A percentile compares a stretch with the other conserved stretches of the same genome.
phyloP scores from a whole-genome alignment of 306 rosid genomes.

The Castanopsis chinensis region DNA sequence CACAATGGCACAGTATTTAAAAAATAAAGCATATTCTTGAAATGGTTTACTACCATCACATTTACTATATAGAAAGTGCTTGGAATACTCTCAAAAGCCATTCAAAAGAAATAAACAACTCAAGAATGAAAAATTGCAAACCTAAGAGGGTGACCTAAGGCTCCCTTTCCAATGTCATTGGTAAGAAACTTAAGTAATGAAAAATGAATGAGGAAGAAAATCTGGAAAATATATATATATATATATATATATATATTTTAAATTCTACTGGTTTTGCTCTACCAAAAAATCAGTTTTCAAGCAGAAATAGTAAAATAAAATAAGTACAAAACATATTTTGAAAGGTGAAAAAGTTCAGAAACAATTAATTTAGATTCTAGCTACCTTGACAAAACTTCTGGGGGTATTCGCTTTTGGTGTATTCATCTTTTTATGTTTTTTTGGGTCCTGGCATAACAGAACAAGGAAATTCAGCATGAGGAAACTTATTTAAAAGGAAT shows the following conservation, averaged over 20 bases:
- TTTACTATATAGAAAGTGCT: background rate
- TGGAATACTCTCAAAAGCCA: background rate
- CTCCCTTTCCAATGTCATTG: background rate
- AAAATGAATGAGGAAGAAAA: background rate
- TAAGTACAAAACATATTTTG: background rate
- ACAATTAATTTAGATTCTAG: conserved; percentile 16
- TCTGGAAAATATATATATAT: too few relatives aligned
- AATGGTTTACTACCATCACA: background rate
- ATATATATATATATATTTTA: background rate
- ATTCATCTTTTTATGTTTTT: conserved; percentile 53
- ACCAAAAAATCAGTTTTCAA: background rate
- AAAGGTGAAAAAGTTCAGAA: background rate
- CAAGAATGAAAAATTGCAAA: background rate
- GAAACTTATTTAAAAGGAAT: conserved; percentile 13
- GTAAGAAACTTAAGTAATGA: background rate
- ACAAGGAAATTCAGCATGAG: conserved; percentile 23
- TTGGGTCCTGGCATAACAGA: conserved; percentile 61
- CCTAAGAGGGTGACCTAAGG: background rate
- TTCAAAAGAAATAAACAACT: background rate
- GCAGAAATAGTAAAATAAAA: background rate
- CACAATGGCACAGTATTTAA: background rate
- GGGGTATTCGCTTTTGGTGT: conserved; percentile 74
- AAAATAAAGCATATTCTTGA: background rate
- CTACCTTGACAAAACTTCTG: conserved; percentile 68
- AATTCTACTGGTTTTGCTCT: background rate